These are phyloP conservation scores for Carex arenaria DNA, from an alignment of 202 grass and related monocot genomes.

Conservation along the genomic window DNA sequence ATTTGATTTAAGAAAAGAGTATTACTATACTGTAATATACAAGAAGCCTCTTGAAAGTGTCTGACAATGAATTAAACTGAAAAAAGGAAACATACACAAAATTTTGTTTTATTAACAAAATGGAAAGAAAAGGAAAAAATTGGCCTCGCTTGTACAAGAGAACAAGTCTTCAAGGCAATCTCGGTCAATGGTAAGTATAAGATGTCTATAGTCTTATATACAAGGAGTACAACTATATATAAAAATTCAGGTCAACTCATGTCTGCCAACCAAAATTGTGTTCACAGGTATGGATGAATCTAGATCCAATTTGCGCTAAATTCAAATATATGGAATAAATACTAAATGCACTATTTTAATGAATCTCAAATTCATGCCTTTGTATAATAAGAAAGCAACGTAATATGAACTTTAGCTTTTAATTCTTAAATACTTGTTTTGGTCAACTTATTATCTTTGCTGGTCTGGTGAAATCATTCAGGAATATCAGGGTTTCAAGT, in stretches of 20 bases:
- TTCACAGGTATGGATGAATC: constrained; percentile 8
- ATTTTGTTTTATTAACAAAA: not conserved
- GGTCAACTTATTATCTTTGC: constrained; percentile 22
- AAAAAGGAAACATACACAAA: not conserved
- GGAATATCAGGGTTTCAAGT: not conserved
- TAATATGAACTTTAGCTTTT: not conserved
- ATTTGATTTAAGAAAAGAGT: not conserved
- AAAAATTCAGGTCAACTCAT: constrained; percentile 14
- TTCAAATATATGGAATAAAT: not conserved
- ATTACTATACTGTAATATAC: not conserved
- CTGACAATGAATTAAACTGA: not conserved
- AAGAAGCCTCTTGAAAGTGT: not conserved
- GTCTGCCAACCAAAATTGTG: not conserved
- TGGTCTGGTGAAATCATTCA: not conserved
- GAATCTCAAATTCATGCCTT: constrained; percentile 5
- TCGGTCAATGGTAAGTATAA: not conserved
- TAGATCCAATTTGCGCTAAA: not conserved
- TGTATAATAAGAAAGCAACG: not conserved
- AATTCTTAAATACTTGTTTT: not conserved
- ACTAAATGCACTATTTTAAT: constrained; percentile 9
- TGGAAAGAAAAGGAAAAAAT: not conserved
- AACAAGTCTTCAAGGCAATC: not conserved
- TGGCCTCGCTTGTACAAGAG: constrained; percentile 8
- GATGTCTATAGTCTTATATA: not conserved
- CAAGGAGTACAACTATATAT: not conserved